These are phyloP conservation scores for Pyrrhoderma lamaoense DNA, from an alignment of 1,284 basidiomycete species.

Conservation along the genomic window DNA sequence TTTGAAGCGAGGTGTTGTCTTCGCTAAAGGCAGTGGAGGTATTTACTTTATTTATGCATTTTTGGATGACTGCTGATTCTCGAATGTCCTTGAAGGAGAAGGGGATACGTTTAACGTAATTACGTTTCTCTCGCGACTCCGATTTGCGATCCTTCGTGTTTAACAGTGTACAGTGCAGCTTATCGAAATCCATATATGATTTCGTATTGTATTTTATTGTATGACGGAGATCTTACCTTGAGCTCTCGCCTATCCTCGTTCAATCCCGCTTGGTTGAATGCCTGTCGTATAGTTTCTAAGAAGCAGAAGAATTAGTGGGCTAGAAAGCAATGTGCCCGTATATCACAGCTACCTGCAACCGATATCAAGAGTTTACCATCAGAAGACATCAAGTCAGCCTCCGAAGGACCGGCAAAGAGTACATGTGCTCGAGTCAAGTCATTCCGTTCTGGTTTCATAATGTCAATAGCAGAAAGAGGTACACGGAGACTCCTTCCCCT, in stretches of 20 bases:
- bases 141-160: slow-evolving; percentile 54
- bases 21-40: too few relatives aligned
- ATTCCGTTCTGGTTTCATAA: slow-evolving; percentile 40
- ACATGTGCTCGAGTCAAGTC: slow-evolving; percentile 41
- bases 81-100: slow-evolving; percentile 46
- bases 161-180: slow-evolving; percentile 66
- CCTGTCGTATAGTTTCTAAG: slow-evolving; percentile 36
- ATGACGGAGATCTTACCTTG: slow-evolving; percentile 48
- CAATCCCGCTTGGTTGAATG: slow-evolving; percentile 43
- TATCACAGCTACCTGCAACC: slow-evolving; percentile 36
- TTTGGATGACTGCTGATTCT: slow-evolving; percentile 26
- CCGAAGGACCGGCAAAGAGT: slow-evolving; percentile 46
- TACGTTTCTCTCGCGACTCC: slow-evolving; percentile 19
- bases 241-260: slow-evolving; percentile 43
- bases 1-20: too few relatives aligned
- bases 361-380: slow-evolving; percentile 26
- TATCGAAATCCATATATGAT: too few relatives aligned
- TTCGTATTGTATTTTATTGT: too few relatives aligned
- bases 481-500: slow-evolving; percentile 31
- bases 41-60: slow-evolving; percentile 11
- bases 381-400: slow-evolving; percentile 23
- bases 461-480: slow-evolving; percentile 41
- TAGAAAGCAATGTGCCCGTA: neutral
- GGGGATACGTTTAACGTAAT: slow-evolving; percentile 27
- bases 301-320: neutral